Base-by-base conservation (phyloP, 306 rosid genomes). In the Glycine soja region DNA sequence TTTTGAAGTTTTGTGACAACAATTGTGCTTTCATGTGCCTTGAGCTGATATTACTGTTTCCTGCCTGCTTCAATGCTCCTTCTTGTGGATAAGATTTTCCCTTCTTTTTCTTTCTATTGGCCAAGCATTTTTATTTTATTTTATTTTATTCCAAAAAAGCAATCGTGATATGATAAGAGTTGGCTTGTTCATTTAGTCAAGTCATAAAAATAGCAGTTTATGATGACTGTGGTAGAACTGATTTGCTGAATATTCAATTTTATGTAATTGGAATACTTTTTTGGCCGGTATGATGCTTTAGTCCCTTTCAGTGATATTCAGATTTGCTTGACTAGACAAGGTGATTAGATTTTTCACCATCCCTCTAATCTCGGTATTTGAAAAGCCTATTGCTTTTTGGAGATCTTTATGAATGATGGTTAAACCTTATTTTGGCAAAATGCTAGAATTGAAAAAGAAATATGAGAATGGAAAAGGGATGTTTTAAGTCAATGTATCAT, bases 221-320 rank as follows among this genome's bases (percentile, higher is more conserved):
- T 88, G 12, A 77, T 76, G 80, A 72, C 81, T 34, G 38, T n/a
- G 77, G 40, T 67, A 50, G 67, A 80, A 76, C 64, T 80, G 40
- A 15, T 24, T 71, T 53, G 72, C 15, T 59, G n/a, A 51, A 77
- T 72, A 70, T 64, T 61, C 58, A 52, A 50, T 73, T 69, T 75
- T 83, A 34, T 83, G 66, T 82, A 75, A 53, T 65, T 80, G 76
- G 65, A 77, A 64, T 65, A 14, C 76, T 51, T 73, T 24, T 65
- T 85, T 62, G 79, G 76, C 65, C 62, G 76, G 68, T 78, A 76
- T 66, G 43, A 75, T 77, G 84, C 84, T 61, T 66, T 87, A 63
- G 82, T 88, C 90, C 73, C 85, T 81, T 81, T 88, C 86, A 73
- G 67, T 52, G 52, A 82, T 76, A 80, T 79, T 77, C 58, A 50